Evolutionary conservation across 176 grass and related monocot species (phyloP).

Genomic region (Juncus effusus): DNA sequence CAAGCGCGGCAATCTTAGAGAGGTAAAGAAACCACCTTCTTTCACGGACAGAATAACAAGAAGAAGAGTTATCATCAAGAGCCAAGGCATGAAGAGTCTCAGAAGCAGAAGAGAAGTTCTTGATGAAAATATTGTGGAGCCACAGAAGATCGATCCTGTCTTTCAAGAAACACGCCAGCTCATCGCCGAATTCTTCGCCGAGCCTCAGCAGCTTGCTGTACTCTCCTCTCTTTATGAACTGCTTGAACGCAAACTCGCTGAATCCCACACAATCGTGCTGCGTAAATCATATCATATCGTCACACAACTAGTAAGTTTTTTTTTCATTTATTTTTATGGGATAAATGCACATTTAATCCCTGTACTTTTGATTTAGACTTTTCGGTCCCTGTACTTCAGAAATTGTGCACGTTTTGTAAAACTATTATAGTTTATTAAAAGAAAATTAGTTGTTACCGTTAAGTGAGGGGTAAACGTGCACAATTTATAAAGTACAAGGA

Average conservation of each 20-base stretch:
- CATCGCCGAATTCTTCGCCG: slow-evolving; percentile 97
- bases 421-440: too few species aligned
- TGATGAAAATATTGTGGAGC: slow-evolving; percentile 87
- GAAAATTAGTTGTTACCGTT: too few species aligned
- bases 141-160: slow-evolving; percentile 69
- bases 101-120: slow-evolving; percentile 72
- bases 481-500: too few species aligned
- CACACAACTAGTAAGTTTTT: slow-evolving; percentile 8
- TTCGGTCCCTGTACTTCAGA: too few species aligned
- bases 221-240: slow-evolving; percentile 47
- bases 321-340: too few species aligned
- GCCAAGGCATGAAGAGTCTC: slow-evolving; percentile 68
- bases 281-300: slow-evolving; percentile 25
- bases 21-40: slow-evolving; percentile 86
- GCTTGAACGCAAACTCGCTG: slow-evolving; percentile 85
- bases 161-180: slow-evolving; percentile 80
- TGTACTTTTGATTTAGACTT: too few species aligned
- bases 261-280: slow-evolving; percentile 98
- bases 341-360: too few species aligned
- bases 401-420: too few species aligned
- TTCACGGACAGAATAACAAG: slow-evolving; percentile 45
- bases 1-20: slow-evolving; percentile 87
- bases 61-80: slow-evolving; percentile 14
- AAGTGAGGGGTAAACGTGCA: too few species aligned
- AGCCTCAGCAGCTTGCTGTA: slow-evolving; percentile 84